phyloP scores from a whole-genome alignment of 257 asterid species.

The Fraxinus anomala region DNA sequence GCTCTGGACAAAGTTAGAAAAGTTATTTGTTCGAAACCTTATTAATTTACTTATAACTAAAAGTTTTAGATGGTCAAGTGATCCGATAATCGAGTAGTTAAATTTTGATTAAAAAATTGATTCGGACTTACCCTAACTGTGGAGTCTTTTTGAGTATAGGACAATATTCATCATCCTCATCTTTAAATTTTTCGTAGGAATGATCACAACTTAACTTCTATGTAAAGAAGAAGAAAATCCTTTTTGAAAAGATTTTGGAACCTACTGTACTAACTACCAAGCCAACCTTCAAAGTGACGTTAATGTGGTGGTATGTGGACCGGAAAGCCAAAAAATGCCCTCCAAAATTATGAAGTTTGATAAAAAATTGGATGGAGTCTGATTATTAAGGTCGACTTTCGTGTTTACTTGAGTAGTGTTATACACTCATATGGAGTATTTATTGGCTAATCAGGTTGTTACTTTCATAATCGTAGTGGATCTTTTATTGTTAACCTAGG shows the following conservation, averaged over 20 bases:
- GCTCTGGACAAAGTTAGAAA: too few species aligned
- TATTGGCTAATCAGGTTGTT: not conserved
- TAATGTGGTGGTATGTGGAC: constrained; percentile 18
- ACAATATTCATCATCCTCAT: constrained; percentile 20
- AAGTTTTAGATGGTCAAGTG: too few species aligned
- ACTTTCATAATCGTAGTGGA: not conserved
- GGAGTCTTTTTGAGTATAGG: constrained; percentile 12
- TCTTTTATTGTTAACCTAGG: not conserved
- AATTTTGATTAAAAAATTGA: not conserved
- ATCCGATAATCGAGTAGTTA: not conserved
- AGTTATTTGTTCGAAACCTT: not conserved
- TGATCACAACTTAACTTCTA: constrained; percentile 38
- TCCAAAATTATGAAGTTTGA: not conserved
- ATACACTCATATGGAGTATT: not conserved
- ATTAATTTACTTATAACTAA: too few species aligned
- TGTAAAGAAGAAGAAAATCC: constrained; percentile 52
- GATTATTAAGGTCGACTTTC: not conserved
- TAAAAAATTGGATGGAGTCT: not conserved
- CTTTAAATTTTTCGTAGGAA: constrained; percentile 19
- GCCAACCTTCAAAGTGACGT: constrained; percentile 60
- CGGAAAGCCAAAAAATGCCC: constrained; percentile 3
- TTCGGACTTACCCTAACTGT: too few species aligned
- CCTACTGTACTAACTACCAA: constrained; percentile 22
- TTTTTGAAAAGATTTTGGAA: constrained; percentile 30
- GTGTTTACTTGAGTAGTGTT: not conserved